These are phyloP conservation scores for Globisporangium parvum DNA, from an alignment of 352 stramenopile genomes.

Conservation along the genomic window DNA sequence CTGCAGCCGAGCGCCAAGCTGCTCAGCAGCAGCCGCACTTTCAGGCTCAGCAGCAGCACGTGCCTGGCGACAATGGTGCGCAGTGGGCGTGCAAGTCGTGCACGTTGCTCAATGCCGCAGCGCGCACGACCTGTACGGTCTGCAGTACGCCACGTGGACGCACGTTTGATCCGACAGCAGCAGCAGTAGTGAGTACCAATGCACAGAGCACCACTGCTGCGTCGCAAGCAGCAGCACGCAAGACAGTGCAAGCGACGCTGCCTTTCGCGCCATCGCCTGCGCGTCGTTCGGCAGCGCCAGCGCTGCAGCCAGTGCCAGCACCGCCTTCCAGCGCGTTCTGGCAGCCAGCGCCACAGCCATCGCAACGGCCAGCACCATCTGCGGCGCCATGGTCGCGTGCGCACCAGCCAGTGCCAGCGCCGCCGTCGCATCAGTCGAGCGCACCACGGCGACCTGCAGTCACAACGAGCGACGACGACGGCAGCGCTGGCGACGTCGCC, in stretches of 20 bases:
- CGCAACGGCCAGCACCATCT: neutral
- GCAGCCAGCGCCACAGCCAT: slow-evolving; percentile 1
- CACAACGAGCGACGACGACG: neutral
- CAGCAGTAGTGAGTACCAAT: neutral
- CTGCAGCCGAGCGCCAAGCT: slow-evolving; percentile 2
- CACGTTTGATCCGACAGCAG: slow-evolving; percentile 13
- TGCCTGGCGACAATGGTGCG: neutral
- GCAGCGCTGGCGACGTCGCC: slow-evolving; percentile 7
- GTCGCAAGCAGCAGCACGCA: slow-evolving; percentile 16
- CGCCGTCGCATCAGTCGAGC: neutral
- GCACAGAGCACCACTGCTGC: neutral
- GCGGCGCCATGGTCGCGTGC: neutral
- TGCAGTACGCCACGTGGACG: slow-evolving; percentile 44
- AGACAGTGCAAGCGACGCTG: slow-evolving; percentile 58
- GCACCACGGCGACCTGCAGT: neutral
- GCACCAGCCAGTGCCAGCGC: neutral
- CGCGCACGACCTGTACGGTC: slow-evolving; percentile 32
- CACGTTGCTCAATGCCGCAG: slow-evolving; percentile 48
- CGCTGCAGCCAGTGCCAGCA: slow-evolving; percentile 10
- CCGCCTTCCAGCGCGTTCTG: slow-evolving; percentile 3
- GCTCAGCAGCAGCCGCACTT: slow-evolving; percentile 2
- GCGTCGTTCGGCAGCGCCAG: neutral
- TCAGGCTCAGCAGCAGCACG: slow-evolving; percentile 1
- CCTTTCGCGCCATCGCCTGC: slow-evolving; percentile 32
- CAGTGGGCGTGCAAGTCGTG: slow-evolving; percentile 52